Percentiles rank a stretch among this genome's conserved stretches.
phyloP scores from a whole-genome alignment of 2,329 filamentous ascomycete species.

The Didymella keratinophila region DNA sequence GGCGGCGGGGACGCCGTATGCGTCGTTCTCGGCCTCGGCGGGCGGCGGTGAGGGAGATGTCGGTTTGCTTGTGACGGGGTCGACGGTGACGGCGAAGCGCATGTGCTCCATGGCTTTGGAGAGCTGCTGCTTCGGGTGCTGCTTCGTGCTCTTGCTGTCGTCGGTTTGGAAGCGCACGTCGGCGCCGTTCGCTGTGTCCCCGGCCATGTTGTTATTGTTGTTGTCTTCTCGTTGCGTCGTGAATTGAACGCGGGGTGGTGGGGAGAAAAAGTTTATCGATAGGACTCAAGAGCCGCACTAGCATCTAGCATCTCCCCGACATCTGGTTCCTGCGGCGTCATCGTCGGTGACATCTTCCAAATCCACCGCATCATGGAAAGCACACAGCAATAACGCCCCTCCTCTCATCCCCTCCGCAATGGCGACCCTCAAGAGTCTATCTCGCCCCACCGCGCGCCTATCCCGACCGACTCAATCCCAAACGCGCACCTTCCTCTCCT shows the following conservation, averaged over 20 bases:
- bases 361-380: not conserved
- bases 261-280: slow-evolving; percentile 18
- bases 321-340: not conserved
- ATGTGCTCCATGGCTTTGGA: slow-evolving; percentile 63
- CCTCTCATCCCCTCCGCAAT: slow-evolving; percentile 25
- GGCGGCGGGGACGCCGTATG: slow-evolving; percentile 60
- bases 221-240: not conserved
- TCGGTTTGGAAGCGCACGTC: slow-evolving; percentile 40
- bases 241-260: slow-evolving; percentile 13
- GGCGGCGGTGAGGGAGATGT: slow-evolving; percentile 10
- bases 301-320: no score
- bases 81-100: slow-evolving; percentile 58
- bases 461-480: slow-evolving; percentile 10
- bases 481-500: slow-evolving; percentile 53
- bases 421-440: slow-evolving; percentile 43
- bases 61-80: slow-evolving; percentile 35
- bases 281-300: not conserved
- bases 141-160: slow-evolving; percentile 42
- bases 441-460: slow-evolving; percentile 45
- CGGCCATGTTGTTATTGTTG: slow-evolving; percentile 26
- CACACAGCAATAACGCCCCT: not conserved
- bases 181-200: slow-evolving; percentile 19
- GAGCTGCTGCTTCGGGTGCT: slow-evolving; percentile 54
- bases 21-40: slow-evolving; percentile 46
- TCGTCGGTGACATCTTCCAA: not conserved